These are phyloP conservation scores for Strobilomyces dryophilus DNA, from an alignment of 768 basidiomycete species.

Conservation along the genomic window DNA sequence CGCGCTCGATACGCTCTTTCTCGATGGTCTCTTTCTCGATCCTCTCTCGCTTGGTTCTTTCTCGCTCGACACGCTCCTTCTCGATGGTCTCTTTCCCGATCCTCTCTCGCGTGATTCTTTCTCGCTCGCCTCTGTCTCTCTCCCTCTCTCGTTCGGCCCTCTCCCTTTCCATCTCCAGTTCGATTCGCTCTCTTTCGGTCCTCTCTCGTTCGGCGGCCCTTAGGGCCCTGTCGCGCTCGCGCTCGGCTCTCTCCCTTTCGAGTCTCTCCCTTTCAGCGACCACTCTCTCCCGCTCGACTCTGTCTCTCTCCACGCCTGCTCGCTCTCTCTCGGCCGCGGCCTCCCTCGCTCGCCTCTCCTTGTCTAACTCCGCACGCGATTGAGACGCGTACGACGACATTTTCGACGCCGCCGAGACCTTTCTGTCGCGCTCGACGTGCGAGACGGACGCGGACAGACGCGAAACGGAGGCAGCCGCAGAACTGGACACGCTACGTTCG, in stretches of 20 bases:
- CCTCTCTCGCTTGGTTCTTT: background rate
- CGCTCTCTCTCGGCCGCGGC: conserved; percentile 18
- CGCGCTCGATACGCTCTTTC: background rate
- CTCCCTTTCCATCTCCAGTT: background rate
- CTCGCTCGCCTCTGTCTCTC: too few species aligned
- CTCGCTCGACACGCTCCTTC: background rate
- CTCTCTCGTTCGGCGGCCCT: background rate
- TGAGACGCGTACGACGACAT: conserved; percentile 29
- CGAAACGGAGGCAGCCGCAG: conserved; percentile 12
- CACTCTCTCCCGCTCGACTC: conserved; percentile 12
- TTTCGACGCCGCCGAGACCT: conserved; percentile 21
- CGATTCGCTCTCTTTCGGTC: background rate
- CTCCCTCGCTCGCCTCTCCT: conserved; percentile 25
- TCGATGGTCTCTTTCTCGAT: conserved; percentile 5
- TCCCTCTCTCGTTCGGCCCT: background rate
- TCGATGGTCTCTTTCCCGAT: background rate
- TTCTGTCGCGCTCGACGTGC: conserved; percentile 26
- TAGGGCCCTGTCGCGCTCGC: background rate
- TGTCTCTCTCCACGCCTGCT: conserved; percentile 10
- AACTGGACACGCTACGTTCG: conserved; percentile 23
- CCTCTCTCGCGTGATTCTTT: too few species aligned
- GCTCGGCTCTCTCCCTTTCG: conserved; percentile 9
- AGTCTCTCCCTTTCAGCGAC: conserved; percentile 13
- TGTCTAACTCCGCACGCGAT: conserved; percentile 17
- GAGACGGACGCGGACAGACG: conserved; percentile 19